Evolutionary conservation across 805 yeast genomes (phyloP).

Genomic region (Helenozyma rhizophorensis): DNA sequence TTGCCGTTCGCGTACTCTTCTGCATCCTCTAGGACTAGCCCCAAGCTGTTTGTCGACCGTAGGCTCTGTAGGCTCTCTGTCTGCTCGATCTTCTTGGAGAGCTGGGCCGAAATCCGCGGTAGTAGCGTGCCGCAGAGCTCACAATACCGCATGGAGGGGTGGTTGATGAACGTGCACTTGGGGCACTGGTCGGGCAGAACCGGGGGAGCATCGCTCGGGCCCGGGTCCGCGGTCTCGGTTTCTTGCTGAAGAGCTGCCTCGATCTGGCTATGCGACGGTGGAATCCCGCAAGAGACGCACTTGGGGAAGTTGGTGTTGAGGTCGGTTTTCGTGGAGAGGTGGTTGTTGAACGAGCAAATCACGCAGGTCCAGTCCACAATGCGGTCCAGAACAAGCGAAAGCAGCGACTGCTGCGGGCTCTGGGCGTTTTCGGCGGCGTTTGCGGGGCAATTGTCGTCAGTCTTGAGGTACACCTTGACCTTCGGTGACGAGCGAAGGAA

Average conservation of each 20-base stretch:
- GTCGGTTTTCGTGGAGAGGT: slow-evolving; percentile 16
- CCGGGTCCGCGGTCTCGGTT: neutral
- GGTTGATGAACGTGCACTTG: slow-evolving; percentile 77
- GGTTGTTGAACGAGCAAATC: slow-evolving; percentile 77
- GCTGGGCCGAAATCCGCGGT: slow-evolving; percentile 5
- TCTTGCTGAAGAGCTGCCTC: neutral
- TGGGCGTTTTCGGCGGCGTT: neutral
- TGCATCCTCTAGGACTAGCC: slow-evolving; percentile 24
- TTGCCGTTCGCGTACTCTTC: slow-evolving; percentile 30
- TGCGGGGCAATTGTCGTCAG: neutral
- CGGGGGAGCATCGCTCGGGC: slow-evolving; percentile 1
- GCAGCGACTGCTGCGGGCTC: neutral
- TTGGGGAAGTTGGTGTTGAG: slow-evolving; percentile 21
- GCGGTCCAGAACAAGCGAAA: neutral
- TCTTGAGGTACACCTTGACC: slow-evolving; percentile 37
- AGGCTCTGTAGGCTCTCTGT: neutral
- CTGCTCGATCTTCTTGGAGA: slow-evolving; percentile 2
- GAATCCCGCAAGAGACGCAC: slow-evolving; percentile 40
- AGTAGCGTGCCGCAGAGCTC: slow-evolving; percentile 75
- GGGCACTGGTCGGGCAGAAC: slow-evolving; percentile 37
- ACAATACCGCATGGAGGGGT: slow-evolving; percentile 70
- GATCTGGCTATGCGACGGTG: slow-evolving; percentile 12
- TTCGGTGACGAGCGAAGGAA: slow-evolving; percentile 80
- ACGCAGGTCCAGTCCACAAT: slow-evolving; percentile 73
- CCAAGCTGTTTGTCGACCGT: slow-evolving; percentile 12